Evolutionary conservation across 441 rosid genomes (phyloP), one percentile per base, ranked within the genome.

Genomic region (Kokia cookei): DNA sequence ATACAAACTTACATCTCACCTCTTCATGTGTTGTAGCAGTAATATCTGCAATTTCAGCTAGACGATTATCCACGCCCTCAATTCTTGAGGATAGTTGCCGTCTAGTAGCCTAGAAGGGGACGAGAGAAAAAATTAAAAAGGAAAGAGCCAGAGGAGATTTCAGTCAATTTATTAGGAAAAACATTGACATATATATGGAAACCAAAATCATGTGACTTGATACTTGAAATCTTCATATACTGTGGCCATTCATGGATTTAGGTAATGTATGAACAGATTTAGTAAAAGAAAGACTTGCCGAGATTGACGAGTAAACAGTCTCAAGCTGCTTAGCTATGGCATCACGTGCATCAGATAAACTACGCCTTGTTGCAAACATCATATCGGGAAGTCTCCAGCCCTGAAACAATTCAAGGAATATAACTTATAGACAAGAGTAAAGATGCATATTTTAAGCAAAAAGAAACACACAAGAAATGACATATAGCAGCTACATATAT

Each of bases 371-470:
- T 15, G 97, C 98, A 86, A 96, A 96, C 97, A 89, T 92, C 86
- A 96, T 73, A 86, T 93, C 94, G 70, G 97, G 97, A 88, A 96
- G 90, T 73, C 89, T 91, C 97, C 97, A 93, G 5, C 99, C 99
- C 99, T 96, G 80, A 60, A 72, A 78, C 57, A 37, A 75, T 67
- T 77, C 60, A 57, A 71, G 50, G 58, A 69, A 64, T 29, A 51
- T 19, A 29, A 71, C 3, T 72, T 65, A 29, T 12, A 73, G 58
- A 40, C 24, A 22, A 73, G 24, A 32, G 32, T 24, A 65, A 77
- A 13, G 13, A 61, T 64, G 45, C 5, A 22, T 32, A 32, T 32
- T 32, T 5, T 32, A 32, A 4, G 37, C 37, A 32, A 32, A 32
- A 32, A 32, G 37, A 32, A 32, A 32, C 37, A 32, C 37, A 32